Evolutionary conservation across 495 filamentous ascomycete species (phyloP), one percentile per base, ranked within the genome.

Genomic region (Xylaria curta): DNA sequence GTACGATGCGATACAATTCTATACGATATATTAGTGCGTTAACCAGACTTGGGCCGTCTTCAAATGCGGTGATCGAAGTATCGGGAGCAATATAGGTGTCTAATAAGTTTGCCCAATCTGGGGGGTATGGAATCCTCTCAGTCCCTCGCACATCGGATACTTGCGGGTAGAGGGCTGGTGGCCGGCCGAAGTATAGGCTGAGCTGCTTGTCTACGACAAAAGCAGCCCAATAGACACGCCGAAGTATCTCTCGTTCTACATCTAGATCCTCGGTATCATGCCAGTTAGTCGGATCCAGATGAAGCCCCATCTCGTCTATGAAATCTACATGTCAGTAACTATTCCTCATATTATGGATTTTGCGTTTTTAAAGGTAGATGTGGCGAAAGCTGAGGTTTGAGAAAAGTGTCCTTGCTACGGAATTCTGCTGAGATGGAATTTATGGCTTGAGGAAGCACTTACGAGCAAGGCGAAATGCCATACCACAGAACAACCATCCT

Each of bases 251-350:
- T 46, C 79, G 67, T 38, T 81, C 78, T 9, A 80, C 66, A 17
- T 74, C 61, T 24, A 75, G 70, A 44, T 75, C 74, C 46, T 74
- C 71, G 2, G 74, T 72, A 3, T 66, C 72, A 70, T 78, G 73
- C 76, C 76, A 81, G 63, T 81, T 78, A 31, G 62, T 78, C 15
- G 79, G 79, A 46, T 81, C 79, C n/a, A 81, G 73, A 73, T 81
- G 79, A 1, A 81, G 75, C 1, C 78, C 78, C 79, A 81, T 81
- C 53, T 72, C 79, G 76, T 81, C 70, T 72, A 33, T 19, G 13
- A 10, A 8, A 40, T 10, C 9, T 33, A 49, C 17, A 26, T 62
- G 42, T 68, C 33, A 68, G 60, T 64, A 46, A 44, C 59, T 31
- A 15, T 17, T 33, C 17, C 9, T 60, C 10, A 66, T n/a, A 66